Evolutionary conservation across 2,329 filamentous ascomycete species (phyloP), one percentile per base, ranked within the genome.

Genomic region (Paradendryphiella salina): DNA sequence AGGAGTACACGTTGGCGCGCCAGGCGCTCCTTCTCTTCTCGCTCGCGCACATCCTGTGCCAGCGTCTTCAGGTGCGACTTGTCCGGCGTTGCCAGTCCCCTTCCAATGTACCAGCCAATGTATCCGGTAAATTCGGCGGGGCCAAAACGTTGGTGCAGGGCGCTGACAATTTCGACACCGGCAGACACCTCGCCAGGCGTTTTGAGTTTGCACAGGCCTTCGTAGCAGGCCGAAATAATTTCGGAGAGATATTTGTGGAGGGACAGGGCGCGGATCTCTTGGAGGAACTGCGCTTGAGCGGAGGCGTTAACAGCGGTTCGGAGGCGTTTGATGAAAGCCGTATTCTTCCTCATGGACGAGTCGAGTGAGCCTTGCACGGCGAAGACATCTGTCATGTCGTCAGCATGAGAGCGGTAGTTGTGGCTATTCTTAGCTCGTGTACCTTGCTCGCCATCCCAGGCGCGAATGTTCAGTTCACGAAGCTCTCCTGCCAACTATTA

Each of bases 301-400:
- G 90, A 81, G 40, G 89, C 78, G 57, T 88, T 92, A 57, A 97
- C 86, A 53, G 90, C 89, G 51, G 93, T 96, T 64, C 93, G 89
- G 48, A 97, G 81, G 67, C 93, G 90, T 76, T 96, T 96, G 71
- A 97, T 97, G 74, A 97, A 96, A 60, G 92, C 91, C 3, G 93
- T 97, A 67, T 97, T 97, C 80, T 96, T 97, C 78, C 96, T 96
- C 73, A 97, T 81, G 43, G 92, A 94, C 44, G 93, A 96, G 75
- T 97, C 93, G 68, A 97, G 86, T 23, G 89, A 88, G 69, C 83
- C 82, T 73, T 84, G 86, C 63, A 94, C 85, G 46, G 84, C 76
- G 68, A 95, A 90, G 56, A 95, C 77, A 78, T 89, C 91, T 95
- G 61, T 28, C 37, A 38, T 18, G 56, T 61, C 63, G 43, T 70